Conservation (phyloP, 2,329 filamentous ascomycete genomes). For the Stemphylium beticola region DNA sequence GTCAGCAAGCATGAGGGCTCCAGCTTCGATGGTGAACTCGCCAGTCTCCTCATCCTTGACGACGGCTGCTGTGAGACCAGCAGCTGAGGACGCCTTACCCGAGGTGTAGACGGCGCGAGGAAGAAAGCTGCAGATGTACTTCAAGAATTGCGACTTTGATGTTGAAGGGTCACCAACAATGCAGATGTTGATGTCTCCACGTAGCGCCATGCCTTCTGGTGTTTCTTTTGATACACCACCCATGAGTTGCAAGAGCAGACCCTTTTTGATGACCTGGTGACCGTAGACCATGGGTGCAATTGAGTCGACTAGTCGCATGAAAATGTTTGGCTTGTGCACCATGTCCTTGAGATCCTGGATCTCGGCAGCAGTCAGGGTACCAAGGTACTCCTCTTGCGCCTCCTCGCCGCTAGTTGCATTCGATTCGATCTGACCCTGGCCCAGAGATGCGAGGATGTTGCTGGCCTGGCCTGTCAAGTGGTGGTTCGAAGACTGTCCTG, state of each 20-base stretch:
- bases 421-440: conserved; percentile 72
- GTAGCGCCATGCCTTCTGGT: conserved; percentile 89
- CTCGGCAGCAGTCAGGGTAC: conserved; percentile 82
- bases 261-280: conserved; percentile 97
- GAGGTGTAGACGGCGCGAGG: conserved; percentile 97
- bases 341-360: conserved; percentile 91
- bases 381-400: conserved; percentile 84
- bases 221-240: conserved; percentile 94
- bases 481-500: conserved; percentile 74
- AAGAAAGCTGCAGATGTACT: conserved; percentile 97
- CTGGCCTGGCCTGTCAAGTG: conserved; percentile 74
- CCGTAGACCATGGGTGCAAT: conserved; percentile 97
- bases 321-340: conserved; percentile 96
- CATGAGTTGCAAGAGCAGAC: conserved; percentile 89
- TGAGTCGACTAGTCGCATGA: conserved; percentile 88
- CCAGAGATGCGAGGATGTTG: conserved; percentile 85
- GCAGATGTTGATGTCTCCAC: conserved; percentile 98
- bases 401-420: conserved; percentile 72
- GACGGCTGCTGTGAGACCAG: conserved; percentile 94
- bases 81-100: conserved; percentile 95
- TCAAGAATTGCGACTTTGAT: conserved; percentile 96
- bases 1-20: conserved; percentile 94
- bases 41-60: conserved; percentile 98
- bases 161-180: conserved; percentile 97
- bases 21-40: conserved; percentile 97